These are phyloP conservation scores for Cephalotrichum gorgonifer DNA, from an alignment of 2,329 filamentous ascomycete genomes.

Conservation along the genomic window DNA sequence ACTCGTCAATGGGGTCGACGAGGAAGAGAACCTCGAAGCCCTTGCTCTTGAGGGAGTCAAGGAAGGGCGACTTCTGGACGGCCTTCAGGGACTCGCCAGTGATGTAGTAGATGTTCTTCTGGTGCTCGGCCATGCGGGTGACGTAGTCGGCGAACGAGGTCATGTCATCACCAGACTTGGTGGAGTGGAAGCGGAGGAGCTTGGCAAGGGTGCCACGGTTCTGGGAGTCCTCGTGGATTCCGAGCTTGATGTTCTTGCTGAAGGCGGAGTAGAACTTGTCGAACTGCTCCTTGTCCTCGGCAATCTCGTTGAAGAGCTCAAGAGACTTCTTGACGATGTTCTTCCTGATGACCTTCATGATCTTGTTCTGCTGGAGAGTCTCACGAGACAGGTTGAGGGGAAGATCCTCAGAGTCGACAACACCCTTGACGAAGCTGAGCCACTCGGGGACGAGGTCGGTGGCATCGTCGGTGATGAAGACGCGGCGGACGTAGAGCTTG, in stretches of 20 bases:
- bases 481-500: constrained; percentile 99
- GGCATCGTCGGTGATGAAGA: constrained; percentile 99
- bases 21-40: constrained; percentile 99
- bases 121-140: constrained; percentile 98
- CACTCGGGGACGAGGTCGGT: constrained; percentile 99
- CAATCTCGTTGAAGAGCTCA: constrained; percentile 98
- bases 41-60: constrained; percentile 97
- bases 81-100: constrained; percentile 99
- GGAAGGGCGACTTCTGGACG: constrained; percentile 95
- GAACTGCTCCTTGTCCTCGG: constrained; percentile 99
- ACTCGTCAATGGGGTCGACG: constrained; percentile 98
- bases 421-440: constrained; percentile 99
- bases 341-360: constrained; percentile 99
- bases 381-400: constrained; percentile 99
- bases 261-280: constrained; percentile 99
- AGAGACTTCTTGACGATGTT: constrained; percentile 99
- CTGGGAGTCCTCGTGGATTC: constrained; percentile 99
- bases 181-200: constrained; percentile 97
- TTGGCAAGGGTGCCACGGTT: constrained; percentile 90
- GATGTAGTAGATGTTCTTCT: constrained; percentile 99
- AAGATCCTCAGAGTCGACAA: constrained; percentile 98
- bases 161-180: constrained; percentile 93
- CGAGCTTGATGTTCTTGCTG: constrained; percentile 99
- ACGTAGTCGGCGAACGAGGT: constrained; percentile 96
- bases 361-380: constrained; percentile 99